phyloP scores from a whole-genome alignment of 805 yeast species.

The Candida nonsorbophila region DNA sequence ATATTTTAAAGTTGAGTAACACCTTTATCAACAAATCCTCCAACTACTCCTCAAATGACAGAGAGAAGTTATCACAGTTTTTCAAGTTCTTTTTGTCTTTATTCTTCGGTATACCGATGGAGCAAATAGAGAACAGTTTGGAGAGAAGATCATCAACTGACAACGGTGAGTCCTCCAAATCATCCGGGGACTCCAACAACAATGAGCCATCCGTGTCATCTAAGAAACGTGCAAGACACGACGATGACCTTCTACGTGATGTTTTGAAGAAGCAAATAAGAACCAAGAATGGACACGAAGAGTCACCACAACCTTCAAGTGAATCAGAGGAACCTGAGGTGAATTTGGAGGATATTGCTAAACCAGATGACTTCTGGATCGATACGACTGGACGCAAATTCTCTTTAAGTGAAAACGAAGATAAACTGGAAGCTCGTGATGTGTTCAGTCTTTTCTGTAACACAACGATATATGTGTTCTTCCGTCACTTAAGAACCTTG shows the following conservation, averaged over 20 bases:
- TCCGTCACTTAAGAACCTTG: conserved; percentile 77
- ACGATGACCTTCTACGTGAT: conserved; percentile 52
- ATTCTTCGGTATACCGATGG: conserved; percentile 60
- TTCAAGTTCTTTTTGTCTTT: conserved; percentile 63
- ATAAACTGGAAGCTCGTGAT: conserved; percentile 35
- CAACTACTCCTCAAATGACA: conserved; percentile 73
- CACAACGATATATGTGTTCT: conserved; percentile 81
- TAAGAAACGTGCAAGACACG: conserved; percentile 50
- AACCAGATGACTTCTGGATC: conserved; percentile 39
- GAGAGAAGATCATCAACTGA: conserved; percentile 9
- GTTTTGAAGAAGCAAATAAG: conserved; percentile 51
- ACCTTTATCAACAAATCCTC: conserved; percentile 65
- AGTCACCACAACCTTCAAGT: conserved; percentile 18
- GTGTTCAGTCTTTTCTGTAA: conserved; percentile 80
- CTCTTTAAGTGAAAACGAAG: conserved; percentile 19
- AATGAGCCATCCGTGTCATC: conserved; percentile 15
- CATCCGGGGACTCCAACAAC: conserved; percentile 4
- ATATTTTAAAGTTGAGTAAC: conserved; percentile 62
- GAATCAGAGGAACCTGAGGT: conserved; percentile 30
- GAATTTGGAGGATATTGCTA: conserved; percentile 23
- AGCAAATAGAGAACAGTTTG: conserved; percentile 39
- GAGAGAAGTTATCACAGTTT: conserved; percentile 69
- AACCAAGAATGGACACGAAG: conserved; percentile 29
- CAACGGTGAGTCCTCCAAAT: too few species aligned
- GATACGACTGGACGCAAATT: conserved; percentile 28